These are phyloP conservation scores for Pascua sp. DNA, from an alignment of 1,284 basidiomycete genomes.

Conservation along the genomic window DNA sequence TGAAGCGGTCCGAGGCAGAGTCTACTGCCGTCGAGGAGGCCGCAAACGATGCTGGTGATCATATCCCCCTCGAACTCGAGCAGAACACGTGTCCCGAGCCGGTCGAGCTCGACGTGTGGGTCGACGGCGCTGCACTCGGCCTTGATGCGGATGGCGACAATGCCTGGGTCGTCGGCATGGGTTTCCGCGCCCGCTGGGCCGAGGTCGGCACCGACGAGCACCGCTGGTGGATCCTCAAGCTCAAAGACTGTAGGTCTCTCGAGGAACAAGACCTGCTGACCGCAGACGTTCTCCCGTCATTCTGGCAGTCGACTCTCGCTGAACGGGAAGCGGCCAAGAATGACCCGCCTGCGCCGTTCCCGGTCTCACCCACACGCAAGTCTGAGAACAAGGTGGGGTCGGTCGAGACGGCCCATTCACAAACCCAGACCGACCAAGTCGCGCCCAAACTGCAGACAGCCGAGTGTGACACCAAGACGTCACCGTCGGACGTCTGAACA, in stretches of 20 bases:
- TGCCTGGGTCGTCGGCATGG: conserved; percentile 28
- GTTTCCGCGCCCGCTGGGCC: conserved; percentile 39
- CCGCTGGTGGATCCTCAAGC: conserved; percentile 39
- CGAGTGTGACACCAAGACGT: too few relatives aligned
- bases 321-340: conserved; percentile 1
- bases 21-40: conserved; percentile 4
- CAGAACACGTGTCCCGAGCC: conserved; percentile 23
- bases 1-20: conserved; percentile 3
- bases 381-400: too few relatives aligned
- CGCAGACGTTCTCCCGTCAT: conserved; percentile 24
- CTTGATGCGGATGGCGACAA: conserved; percentile 1
- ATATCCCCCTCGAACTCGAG: conserved; percentile 23
- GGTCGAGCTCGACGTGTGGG: conserved; percentile 24
- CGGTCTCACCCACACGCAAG: not conserved
- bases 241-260: conserved; percentile 37
- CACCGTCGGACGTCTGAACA: too few relatives aligned
- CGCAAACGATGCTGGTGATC: not conserved
- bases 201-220: conserved; percentile 22
- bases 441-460: too few relatives aligned
- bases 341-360: conserved; percentile 10
- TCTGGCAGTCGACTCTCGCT: conserved; percentile 19
- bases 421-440: too few relatives aligned
- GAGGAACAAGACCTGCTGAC: conserved; percentile 1
- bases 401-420: too few relatives aligned
- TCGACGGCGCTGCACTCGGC: conserved; percentile 14